Evolutionary conservation across 192 early-diverging fungal species (phyloP).

Genomic region (Backusella circina): DNA sequence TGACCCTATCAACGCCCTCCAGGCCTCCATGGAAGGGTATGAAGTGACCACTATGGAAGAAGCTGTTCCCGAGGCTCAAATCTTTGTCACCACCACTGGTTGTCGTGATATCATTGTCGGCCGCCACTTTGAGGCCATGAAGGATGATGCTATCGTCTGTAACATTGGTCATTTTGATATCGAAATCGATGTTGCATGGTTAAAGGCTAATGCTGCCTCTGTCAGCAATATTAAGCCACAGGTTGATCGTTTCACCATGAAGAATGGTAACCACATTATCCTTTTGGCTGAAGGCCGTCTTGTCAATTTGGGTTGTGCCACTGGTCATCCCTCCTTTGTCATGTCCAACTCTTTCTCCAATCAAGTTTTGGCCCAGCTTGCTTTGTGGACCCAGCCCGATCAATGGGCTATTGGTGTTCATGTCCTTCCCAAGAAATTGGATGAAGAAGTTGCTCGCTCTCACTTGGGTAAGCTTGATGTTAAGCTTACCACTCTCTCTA

Average conservation of each 20-base stretch:
- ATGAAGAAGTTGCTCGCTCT: conserved; percentile 97
- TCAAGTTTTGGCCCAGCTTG: conserved; percentile 98
- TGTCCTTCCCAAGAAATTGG: conserved; percentile 97
- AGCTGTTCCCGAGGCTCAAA: conserved; percentile 86
- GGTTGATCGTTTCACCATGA: conserved; percentile 94
- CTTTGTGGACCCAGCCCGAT: conserved; percentile 90
- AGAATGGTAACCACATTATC: conserved; percentile 90
- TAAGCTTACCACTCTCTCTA: conserved; percentile 82
- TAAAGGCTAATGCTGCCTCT: conserved; percentile 87
- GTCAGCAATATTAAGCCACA: conserved; percentile 97
- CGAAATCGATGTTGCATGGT: conserved; percentile 98
- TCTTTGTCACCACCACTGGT: conserved; percentile 98
- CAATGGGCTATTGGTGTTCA: conserved; percentile 95
- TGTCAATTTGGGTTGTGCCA: conserved; percentile 99
- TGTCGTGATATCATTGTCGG: conserved; percentile 98
- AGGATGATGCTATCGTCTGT: conserved; percentile 98
- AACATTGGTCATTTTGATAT: conserved; percentile 99
- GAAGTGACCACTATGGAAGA: conserved; percentile 99
- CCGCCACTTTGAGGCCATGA: conserved; percentile 89
- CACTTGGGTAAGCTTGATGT: conserved; percentile 95
- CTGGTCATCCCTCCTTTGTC: conserved; percentile 98
- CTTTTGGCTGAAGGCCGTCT: conserved; percentile 98
- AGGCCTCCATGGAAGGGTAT: conserved; percentile 99
- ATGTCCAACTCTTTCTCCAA: conserved; percentile 99
- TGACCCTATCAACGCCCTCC: conserved; percentile 99